A percentile compares a stretch with the other conserved stretches of the same genome.
Conservation (phyloP, 2,329 filamentous ascomycete species). For the Monascus ruber region DNA sequence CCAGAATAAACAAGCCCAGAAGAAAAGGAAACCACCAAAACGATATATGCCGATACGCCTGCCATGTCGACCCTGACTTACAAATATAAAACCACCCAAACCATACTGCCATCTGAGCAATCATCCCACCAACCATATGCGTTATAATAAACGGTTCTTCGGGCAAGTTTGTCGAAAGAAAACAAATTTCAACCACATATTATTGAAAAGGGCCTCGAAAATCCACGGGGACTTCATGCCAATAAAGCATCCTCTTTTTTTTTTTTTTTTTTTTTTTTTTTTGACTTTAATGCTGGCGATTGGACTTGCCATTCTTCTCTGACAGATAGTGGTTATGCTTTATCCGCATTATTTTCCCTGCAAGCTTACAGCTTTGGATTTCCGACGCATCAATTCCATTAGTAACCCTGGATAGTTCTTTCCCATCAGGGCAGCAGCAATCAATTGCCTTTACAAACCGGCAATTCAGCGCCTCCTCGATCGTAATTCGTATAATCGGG, state of each 20-base stretch:
- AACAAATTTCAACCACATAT: no score
- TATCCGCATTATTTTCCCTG: constrained; percentile 16
- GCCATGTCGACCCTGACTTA: no score
- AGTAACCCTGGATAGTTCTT: constrained; percentile 42
- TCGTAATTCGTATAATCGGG: constrained; percentile 57
- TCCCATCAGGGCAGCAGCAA: constrained; percentile 62
- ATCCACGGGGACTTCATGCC: not conserved
- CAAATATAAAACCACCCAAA: no score
- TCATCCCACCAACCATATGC: no score
- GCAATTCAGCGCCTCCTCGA: constrained; percentile 56
- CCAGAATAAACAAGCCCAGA: no score
- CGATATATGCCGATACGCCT: no score
- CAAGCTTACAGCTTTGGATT: constrained; percentile 11
- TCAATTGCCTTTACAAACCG: constrained; percentile 65
- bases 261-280: not conserved
- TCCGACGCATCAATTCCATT: constrained; percentile 14
- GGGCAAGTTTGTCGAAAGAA: no score
- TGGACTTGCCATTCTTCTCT: constrained; percentile 14
- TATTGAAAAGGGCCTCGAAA: no score
- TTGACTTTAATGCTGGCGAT: constrained; percentile 4
- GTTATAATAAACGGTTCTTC: no score
- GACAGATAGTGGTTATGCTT: constrained; percentile 24
- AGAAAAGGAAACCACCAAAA: no score
- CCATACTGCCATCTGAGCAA: no score
- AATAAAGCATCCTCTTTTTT: not conserved